Evolutionary conservation across 179 eudicot species (phyloP).

Genomic region (Spergularia azorica): DNA sequence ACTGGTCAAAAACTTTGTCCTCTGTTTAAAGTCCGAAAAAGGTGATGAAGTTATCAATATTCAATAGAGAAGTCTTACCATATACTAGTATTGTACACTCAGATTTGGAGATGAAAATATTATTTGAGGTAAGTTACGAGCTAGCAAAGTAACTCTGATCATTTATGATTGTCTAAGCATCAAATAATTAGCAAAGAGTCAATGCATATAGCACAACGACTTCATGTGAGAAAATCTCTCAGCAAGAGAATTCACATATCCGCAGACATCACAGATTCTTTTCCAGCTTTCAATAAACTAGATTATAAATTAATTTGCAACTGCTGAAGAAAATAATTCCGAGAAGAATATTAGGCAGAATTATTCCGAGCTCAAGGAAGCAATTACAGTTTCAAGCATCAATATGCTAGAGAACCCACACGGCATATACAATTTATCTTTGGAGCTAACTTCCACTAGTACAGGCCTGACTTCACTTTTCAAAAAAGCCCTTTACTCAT

Average conservation of each 20-base stretch:
- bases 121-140: not conserved
- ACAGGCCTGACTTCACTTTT: not conserved
- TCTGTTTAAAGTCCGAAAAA: slow-evolving; percentile 43
- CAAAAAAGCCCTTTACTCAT: not conserved
- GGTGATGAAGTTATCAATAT: slow-evolving; percentile 10
- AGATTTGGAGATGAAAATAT: not conserved
- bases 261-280: too few species aligned
- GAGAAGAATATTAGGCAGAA: too few species aligned
- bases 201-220: slow-evolving; percentile 1
- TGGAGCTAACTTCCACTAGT: not conserved
- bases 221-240: not conserved
- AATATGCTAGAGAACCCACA: slow-evolving; percentile 1
- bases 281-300: not conserved
- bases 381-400: not conserved
- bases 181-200: not conserved
- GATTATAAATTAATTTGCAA: not conserved
- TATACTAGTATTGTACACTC: not conserved
- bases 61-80: slow-evolving; percentile 3
- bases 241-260: too few species aligned
- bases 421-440: not conserved
- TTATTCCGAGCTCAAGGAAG: not conserved
- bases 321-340: not conserved
- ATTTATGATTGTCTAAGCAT: not conserved
- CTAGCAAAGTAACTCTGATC: not conserved
- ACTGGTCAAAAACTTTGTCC: slow-evolving; percentile 51